Percentiles rank a stretch among this genome's conserved stretches.
Conservation (phyloP, 345 rosid species). For the Aquilaria sinensis region DNA sequence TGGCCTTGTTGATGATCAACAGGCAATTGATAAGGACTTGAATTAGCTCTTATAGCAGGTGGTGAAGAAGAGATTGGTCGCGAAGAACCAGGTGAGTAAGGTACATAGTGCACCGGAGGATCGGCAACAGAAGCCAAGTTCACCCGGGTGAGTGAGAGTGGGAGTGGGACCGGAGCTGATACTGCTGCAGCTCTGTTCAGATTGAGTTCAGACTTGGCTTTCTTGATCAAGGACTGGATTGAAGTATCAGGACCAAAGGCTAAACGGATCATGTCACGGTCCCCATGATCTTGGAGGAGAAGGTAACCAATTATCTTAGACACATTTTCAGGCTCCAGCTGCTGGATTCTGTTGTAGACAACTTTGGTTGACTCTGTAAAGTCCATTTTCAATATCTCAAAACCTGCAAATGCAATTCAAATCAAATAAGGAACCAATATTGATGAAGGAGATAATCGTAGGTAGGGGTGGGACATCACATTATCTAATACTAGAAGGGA, state of each 20-base stretch:
- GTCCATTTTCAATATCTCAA: slow-evolving; percentile 49
- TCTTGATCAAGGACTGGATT: slow-evolving; percentile 49
- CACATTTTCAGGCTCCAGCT: slow-evolving; percentile 79
- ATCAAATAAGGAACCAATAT: slow-evolving; percentile 1
- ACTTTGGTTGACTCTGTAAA: slow-evolving; percentile 70
- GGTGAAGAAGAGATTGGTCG: slow-evolving; percentile 36
- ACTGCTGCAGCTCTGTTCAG: slow-evolving; percentile 20
- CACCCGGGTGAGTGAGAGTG: slow-evolving; percentile 32
- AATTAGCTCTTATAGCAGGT: slow-evolving; percentile 24
- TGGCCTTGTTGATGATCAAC: slow-evolving; percentile 26
- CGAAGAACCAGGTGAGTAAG: slow-evolving; percentile 25
- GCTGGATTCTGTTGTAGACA: slow-evolving; percentile 73
- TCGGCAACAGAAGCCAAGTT: slow-evolving; percentile 26
- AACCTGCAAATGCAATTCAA: slow-evolving; percentile 23
- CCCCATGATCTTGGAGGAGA: slow-evolving; percentile 64
- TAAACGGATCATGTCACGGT: slow-evolving; percentile 77
- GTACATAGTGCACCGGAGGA: slow-evolving; percentile 30
- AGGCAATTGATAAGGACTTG: slow-evolving; percentile 42
- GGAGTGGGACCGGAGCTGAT: slow-evolving; percentile 14
- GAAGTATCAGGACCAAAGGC: slow-evolving; percentile 73
- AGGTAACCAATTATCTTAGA: slow-evolving; percentile 81
- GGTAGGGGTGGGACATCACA: background rate
- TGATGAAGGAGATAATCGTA: background rate
- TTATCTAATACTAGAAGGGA: background rate
- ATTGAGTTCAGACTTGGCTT: slow-evolving; percentile 60